Evolutionary conservation across 441 rosid species (phyloP).

Genomic region (Kokia cookei): DNA sequence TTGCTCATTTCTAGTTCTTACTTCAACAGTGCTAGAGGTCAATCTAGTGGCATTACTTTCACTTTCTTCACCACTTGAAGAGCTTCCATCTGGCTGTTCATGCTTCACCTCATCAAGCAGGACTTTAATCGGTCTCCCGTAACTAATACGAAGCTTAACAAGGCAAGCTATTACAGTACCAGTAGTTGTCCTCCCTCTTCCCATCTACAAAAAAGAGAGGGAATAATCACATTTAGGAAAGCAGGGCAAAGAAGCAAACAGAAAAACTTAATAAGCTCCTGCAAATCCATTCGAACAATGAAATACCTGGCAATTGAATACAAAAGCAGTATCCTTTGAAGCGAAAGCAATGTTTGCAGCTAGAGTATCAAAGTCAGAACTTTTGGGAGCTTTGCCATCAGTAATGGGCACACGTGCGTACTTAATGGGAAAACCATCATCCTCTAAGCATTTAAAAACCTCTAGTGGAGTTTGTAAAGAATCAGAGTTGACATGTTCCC

Average conservation of each 20-base stretch:
- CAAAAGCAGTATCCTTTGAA: conserved; percentile 85
- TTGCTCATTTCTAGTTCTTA: conserved; percentile 42
- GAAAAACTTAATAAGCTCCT: conserved; percentile 2
- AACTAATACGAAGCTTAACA: conserved; percentile 79
- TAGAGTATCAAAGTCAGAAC: conserved; percentile 91
- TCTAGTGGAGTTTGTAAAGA: conserved; percentile 98
- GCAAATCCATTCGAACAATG: not conserved
- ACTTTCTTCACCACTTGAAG: conserved; percentile 93
- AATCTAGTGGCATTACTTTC: conserved; percentile 43
- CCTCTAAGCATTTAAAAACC: conserved; percentile 84
- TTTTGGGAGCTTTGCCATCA: conserved; percentile 99
- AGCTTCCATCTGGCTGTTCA: conserved; percentile 72
- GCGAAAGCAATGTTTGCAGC: conserved; percentile 84
- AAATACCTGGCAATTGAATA: conserved; percentile 98
- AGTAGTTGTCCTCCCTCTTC: conserved; percentile 99
- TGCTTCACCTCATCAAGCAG: conserved; percentile 48
- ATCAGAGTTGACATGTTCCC: conserved; percentile 81
- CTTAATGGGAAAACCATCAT: conserved; percentile 78
- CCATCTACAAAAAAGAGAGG: conserved; percentile 60
- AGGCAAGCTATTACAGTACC: conserved; percentile 99
- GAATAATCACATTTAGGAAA: conserved; percentile 15
- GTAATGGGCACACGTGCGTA: conserved; percentile 99
- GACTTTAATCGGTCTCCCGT: conserved; percentile 83
- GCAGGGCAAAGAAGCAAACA: not conserved
- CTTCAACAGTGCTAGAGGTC: conserved; percentile 28